Evolutionary conservation across 352 stramenopile species (phyloP).

Genomic region (Globisporangium barbulae): DNA sequence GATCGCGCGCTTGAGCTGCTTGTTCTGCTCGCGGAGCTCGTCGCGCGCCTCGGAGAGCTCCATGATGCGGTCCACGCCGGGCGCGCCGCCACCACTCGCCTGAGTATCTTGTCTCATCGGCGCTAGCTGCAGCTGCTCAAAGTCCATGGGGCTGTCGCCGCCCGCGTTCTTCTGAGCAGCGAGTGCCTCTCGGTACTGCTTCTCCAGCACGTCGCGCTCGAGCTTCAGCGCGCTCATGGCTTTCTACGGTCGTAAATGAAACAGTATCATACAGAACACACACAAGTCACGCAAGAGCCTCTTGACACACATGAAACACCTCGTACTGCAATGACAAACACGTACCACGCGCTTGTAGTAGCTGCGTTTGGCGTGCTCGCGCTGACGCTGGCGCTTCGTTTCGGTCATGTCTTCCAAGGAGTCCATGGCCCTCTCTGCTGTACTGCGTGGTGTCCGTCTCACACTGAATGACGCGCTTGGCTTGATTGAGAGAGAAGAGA

Average conservation of each 20-base stretch:
- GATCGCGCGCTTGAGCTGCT: slow-evolving; percentile 36
- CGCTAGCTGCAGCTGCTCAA: not conserved
- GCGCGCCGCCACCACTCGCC: not conserved
- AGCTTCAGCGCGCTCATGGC: slow-evolving; percentile 47
- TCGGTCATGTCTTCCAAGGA: not conserved
- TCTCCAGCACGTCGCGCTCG: slow-evolving; percentile 34
- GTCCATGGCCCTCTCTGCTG: slow-evolving; percentile 29
- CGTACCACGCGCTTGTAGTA: slow-evolving; percentile 79
- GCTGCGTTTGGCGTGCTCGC: slow-evolving; percentile 60
- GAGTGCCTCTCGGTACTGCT: slow-evolving; percentile 41
- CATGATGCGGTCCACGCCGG: slow-evolving; percentile 18
- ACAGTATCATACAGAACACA: not conserved
- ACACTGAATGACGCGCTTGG: not conserved
- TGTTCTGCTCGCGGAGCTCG: slow-evolving; percentile 48
- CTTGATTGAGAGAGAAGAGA: not conserved
- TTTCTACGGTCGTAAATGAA: slow-evolving; percentile 27
- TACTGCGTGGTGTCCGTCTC: not conserved
- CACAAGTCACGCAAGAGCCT: not conserved
- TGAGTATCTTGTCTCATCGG: not conserved
- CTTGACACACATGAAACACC: not conserved
- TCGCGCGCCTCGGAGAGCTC: slow-evolving; percentile 20
- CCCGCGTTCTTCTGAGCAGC: slow-evolving; percentile 17
- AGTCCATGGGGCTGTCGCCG: slow-evolving; percentile 1
- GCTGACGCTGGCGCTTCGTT: slow-evolving; percentile 15
- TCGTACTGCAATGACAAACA: not conserved